Conservation (phyloP, 2,329 filamentous ascomycete species). For the Chaetomium globosum region DNA sequence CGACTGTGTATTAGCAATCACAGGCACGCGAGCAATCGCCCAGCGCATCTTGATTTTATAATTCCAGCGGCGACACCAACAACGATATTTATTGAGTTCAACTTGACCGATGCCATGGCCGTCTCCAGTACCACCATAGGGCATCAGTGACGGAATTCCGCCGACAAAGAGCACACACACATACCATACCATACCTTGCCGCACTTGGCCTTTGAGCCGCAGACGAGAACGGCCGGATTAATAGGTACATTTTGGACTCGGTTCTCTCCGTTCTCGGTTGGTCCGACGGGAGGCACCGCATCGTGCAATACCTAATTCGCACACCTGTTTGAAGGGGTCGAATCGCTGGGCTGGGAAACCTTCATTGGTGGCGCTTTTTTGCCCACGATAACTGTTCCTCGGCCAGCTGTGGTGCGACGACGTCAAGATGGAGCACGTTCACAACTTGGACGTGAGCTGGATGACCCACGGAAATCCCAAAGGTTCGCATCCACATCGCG, state of each 20-base stretch:
- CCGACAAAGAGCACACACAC: conserved; percentile 23
- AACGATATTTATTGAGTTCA: conserved; percentile 1
- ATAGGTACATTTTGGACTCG: background rate
- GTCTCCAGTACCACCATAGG: conserved; percentile 21
- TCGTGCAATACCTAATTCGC: background rate
- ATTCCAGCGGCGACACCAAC: background rate
- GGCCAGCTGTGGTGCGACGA: conserved; percentile 14
- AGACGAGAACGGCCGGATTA: conserved; percentile 4
- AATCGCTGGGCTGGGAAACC: background rate
- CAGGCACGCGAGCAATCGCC: conserved; percentile 10
- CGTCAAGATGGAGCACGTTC: conserved; percentile 71
- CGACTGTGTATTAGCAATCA: conserved; percentile 4
- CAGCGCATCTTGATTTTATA: background rate
- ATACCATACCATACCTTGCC: too few species aligned
- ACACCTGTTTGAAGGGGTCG: background rate
- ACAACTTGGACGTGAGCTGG: conserved; percentile 87
- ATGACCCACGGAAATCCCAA: conserved; percentile 78
- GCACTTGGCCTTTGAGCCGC: conserved; percentile 1
- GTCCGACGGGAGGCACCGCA: background rate
- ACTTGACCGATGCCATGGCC: conserved; percentile 32
- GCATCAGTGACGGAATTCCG: conserved; percentile 32
- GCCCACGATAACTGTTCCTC: background rate
- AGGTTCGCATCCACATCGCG: conserved; percentile 58
- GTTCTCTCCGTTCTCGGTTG: conserved; percentile 11
- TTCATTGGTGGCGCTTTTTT: background rate